Percentiles rank a stretch among this genome's conserved stretches.
Evolutionary conservation across 164 flowering plant species (phyloP).

Genomic region (Magnolia officinalis): DNA sequence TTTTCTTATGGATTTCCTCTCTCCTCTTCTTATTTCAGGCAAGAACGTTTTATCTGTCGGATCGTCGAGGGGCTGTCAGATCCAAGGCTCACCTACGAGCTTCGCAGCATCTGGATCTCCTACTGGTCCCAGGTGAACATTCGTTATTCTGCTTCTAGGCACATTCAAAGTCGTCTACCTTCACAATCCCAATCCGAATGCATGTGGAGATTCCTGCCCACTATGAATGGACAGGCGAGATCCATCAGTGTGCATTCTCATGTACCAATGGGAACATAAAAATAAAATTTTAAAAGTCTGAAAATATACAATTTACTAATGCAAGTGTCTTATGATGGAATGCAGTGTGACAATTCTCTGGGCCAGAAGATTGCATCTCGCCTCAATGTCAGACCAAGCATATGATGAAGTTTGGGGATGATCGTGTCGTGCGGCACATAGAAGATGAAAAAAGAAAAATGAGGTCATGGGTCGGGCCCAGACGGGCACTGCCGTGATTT

Average conservation of each 20-base stretch:
- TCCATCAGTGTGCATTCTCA: background rate
- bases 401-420: slow-evolving; percentile 28
- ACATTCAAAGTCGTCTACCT: background rate
- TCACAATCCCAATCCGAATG: background rate
- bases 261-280: too few relatives aligned
- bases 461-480: background rate
- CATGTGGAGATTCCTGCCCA: too few relatives aligned
- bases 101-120: slow-evolving; percentile 80
- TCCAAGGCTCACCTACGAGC: slow-evolving; percentile 81
- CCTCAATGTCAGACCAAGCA: slow-evolving; percentile 71
- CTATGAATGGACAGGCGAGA: too few relatives aligned
- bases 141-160: background rate
- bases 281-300: background rate
- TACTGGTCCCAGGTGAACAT: slow-evolving; percentile 74
- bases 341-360: slow-evolving; percentile 76
- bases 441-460: background rate
- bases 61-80: slow-evolving; percentile 72
- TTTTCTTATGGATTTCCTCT: background rate
- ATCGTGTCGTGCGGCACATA: too few relatives aligned
- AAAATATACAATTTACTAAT: background rate
- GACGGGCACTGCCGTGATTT: background rate
- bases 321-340: background rate
- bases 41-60: slow-evolving; percentile 68
- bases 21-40: slow-evolving; percentile 39
- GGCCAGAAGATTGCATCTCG: slow-evolving; percentile 84